These are phyloP conservation scores for Endocarpon pusillum DNA, from an alignment of 495 filamentous ascomycete species.

Conservation along the genomic window DNA sequence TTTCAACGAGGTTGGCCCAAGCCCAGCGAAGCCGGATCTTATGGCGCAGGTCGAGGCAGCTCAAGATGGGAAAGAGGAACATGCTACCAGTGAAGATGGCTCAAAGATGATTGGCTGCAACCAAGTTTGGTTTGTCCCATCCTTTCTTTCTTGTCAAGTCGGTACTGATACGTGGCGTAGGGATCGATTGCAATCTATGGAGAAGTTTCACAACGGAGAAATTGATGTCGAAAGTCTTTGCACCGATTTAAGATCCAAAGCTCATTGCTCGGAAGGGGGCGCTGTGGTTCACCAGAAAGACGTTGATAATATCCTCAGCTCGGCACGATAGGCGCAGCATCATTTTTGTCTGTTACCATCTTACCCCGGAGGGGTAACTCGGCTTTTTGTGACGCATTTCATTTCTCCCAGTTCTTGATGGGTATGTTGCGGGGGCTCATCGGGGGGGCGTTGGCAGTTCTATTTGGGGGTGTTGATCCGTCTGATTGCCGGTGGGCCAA, in stretches of 20 bases:
- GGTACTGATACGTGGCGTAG: constrained; percentile 26
- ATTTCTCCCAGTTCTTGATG: too few species aligned
- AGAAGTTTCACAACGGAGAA: constrained; percentile 70
- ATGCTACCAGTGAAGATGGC: constrained; percentile 45
- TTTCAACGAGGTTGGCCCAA: constrained; percentile 22
- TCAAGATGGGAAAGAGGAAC: constrained; percentile 50
- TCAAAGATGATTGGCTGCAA: constrained; percentile 63
- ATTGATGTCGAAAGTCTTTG: constrained; percentile 89
- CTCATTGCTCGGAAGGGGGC: constrained; percentile 82
- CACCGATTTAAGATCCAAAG: constrained; percentile 86
- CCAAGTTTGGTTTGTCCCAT: constrained; percentile 66
- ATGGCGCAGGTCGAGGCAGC: constrained; percentile 54
- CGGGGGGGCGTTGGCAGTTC: too few species aligned
- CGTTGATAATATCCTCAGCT: constrained; percentile 63
- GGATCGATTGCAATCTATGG: constrained; percentile 80
- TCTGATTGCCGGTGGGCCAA: too few species aligned
- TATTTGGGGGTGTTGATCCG: too few species aligned
- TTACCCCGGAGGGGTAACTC: too few species aligned
- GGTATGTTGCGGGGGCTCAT: too few species aligned
- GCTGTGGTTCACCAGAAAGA: constrained; percentile 84
- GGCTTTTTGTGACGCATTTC: too few species aligned
- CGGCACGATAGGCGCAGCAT: constrained; percentile 11
- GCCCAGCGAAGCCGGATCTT: constrained; percentile 46
- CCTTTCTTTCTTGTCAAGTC: constrained; percentile 1
- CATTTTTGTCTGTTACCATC: too few species aligned